Evolutionary conservation across 1,284 basidiomycete species (phyloP).

Genomic region (Fomitiporia mediterranea): DNA sequence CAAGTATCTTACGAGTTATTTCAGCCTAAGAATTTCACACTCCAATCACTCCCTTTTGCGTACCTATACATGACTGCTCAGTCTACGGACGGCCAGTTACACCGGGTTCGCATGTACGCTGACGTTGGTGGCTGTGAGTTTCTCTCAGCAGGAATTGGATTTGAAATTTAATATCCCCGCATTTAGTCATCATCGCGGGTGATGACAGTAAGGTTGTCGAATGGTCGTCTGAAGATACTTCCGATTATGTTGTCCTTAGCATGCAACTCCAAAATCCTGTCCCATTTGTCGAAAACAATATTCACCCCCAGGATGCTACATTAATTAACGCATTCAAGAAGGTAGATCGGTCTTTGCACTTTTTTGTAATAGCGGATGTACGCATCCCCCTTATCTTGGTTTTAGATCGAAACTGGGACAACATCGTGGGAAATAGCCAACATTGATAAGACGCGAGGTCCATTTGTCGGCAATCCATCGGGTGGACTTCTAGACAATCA

Average conservation of each 20-base stretch:
- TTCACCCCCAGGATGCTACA: constrained; percentile 34
- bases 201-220: constrained; percentile 27
- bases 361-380: not conserved
- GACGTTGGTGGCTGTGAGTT: constrained; percentile 10
- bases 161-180: not conserved
- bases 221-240: constrained; percentile 29
- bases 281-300: constrained; percentile 27
- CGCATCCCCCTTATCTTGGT: not conserved
- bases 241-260: constrained; percentile 28
- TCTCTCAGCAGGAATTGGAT: not conserved
- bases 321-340: constrained; percentile 31
- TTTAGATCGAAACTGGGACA: not conserved
- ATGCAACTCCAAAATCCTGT: constrained; percentile 24
- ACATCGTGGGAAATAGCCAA: constrained; percentile 11
- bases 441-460: not conserved
- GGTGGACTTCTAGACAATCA: not conserved
- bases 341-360: not conserved
- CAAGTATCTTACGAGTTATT: not conserved
- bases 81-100: constrained; percentile 23
- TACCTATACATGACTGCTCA: constrained; percentile 24
- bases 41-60: constrained; percentile 33
- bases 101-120: constrained; percentile 24
- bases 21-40: constrained; percentile 24
- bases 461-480: not conserved
- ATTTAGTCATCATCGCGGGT: constrained; percentile 34